Percentiles rank a stretch among this genome's conserved stretches.
phyloP scores from a whole-genome alignment of 768 basidiomycete species.

The Trametes cubensis region DNA sequence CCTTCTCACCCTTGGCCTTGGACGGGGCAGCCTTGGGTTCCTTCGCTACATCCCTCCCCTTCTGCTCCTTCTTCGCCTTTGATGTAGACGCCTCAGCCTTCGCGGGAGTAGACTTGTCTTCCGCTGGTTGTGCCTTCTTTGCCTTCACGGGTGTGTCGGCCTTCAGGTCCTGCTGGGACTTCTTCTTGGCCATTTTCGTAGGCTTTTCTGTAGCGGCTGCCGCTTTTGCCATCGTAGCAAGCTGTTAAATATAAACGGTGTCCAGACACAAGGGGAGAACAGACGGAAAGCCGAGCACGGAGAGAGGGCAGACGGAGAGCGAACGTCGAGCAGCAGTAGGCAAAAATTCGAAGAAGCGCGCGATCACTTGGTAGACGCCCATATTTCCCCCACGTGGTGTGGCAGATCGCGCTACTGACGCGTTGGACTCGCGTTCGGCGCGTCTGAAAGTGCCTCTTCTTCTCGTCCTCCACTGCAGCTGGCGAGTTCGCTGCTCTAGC shows the following conservation, averaged over 20 bases:
- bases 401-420: slow-evolving; percentile 6
- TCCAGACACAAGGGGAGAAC: no score
- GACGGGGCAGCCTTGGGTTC: not conserved
- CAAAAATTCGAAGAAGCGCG: slow-evolving; percentile 14
- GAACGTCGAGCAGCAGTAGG: not conserved
- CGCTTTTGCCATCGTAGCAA: slow-evolving; percentile 8
- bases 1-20: slow-evolving; percentile 5
- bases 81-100: not conserved
- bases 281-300: not conserved
- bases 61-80: slow-evolving; percentile 18
- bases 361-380: slow-evolving; percentile 8
- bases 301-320: not conserved
- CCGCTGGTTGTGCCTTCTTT: slow-evolving; percentile 16
- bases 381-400: slow-evolving; percentile 20
- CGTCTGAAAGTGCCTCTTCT: not conserved
- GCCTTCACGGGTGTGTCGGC: slow-evolving; percentile 19
- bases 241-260: no score
- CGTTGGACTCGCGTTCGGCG: slow-evolving; percentile 14
- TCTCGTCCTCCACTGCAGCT: not conserved
- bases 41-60: slow-evolving; percentile 12
- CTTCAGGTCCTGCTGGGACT: slow-evolving; percentile 21
- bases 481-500: not conserved
- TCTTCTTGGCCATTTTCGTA: slow-evolving; percentile 26
- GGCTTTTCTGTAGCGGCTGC: slow-evolving; percentile 11
- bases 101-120: not conserved